Base-by-base conservation (phyloP, 257 asterid genomes). In the Fraxinus americana region DNA sequence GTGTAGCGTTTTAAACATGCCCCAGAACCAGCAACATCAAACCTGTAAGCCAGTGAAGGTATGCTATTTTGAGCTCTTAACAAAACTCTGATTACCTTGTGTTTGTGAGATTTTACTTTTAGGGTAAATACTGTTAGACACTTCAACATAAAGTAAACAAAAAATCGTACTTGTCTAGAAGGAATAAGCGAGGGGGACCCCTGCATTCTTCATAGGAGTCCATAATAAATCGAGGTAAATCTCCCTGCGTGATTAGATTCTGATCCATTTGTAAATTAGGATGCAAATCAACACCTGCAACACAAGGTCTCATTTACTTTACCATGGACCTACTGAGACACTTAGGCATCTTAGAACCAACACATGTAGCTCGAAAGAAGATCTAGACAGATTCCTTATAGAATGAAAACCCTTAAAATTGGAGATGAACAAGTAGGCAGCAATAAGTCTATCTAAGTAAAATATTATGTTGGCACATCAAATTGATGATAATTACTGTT, bases 11-110 rank as follows among this genome's bases (percentile, higher is more conserved):
- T 93, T 69, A 91, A 88, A 83, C 97, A 93, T 76, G 97, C 94
- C 80, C 98, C 99, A 84, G 94, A 97, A 76, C 99, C 99, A 70
- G 92, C 98, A 71, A 91, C 91, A 85, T 95, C 99, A 83, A 93
- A 95, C 93, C 98, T 95, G 78, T 54, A 19, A 75, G 13, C 45
- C 45, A 39, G 45, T 72, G 32, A 52, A 78, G 17, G 29, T 41
- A 73, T 57, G 67, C 66, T 34, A 74, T 70, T 57, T n/a, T n/a
- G 27, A 16, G 65, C 25, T 19, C 10, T 19, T 12, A 48, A 48
- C n/a, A 12, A 48, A 3, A 3, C 2, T 12, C 7, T 43, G 6
- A 16, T 48, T 48, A 11, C 5, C 4, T 12, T 10, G 11, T 5
- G 5, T 16, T 54, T 19, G 25, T 70, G 68, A 34, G 57, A 80